Evolutionary conservation across 176 grass and related monocot genomes (phyloP).

Genomic region (Pontederia paniculata): DNA sequence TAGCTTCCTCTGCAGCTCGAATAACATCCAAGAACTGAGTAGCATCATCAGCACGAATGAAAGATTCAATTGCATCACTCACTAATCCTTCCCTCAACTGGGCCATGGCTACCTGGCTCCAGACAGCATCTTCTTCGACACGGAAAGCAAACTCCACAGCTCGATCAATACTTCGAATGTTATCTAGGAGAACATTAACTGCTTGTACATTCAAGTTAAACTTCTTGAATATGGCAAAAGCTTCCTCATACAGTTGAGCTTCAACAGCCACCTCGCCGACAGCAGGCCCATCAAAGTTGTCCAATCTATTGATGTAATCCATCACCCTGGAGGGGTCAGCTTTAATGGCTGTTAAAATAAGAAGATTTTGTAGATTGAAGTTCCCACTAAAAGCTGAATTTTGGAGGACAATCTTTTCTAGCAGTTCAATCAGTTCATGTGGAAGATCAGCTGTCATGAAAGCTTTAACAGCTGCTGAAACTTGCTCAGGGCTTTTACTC

Average conservation of each 20-base stretch:
- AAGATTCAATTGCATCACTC: conserved; percentile 84
- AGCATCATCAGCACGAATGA: conserved; percentile 78
- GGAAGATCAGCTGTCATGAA: conserved; percentile 98
- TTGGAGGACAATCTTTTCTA: conserved; percentile 95
- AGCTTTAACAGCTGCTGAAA: conserved; percentile 96
- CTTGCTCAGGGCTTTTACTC: conserved; percentile 94
- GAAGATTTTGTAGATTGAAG: conserved; percentile 83
- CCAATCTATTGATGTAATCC: conserved; percentile 82
- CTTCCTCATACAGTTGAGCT: conserved; percentile 75
- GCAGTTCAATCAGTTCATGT: conserved; percentile 90
- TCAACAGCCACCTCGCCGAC: conserved; percentile 87
- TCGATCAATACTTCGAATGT: conserved; percentile 76
- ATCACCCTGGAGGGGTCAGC: conserved; percentile 83
- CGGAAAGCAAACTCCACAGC: conserved; percentile 83
- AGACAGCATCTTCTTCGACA: conserved; percentile 90
- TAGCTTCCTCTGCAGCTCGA: conserved; percentile 56
- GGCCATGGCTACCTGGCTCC: conserved; percentile 87
- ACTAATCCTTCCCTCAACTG: conserved; percentile 78
- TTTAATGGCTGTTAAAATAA: conserved; percentile 85
- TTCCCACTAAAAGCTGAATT: conserved; percentile 96
- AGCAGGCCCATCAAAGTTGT: conserved; percentile 93
- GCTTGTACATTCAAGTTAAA: conserved; percentile 89
- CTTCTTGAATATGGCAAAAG: conserved; percentile 95
- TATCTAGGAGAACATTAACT: conserved; percentile 80
- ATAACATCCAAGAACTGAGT: conserved; percentile 81